Evolutionary conservation across 495 filamentous ascomycete species (phyloP), one percentile per base, ranked within the genome.

Genomic region (Penicillium psychrofluorescens): DNA sequence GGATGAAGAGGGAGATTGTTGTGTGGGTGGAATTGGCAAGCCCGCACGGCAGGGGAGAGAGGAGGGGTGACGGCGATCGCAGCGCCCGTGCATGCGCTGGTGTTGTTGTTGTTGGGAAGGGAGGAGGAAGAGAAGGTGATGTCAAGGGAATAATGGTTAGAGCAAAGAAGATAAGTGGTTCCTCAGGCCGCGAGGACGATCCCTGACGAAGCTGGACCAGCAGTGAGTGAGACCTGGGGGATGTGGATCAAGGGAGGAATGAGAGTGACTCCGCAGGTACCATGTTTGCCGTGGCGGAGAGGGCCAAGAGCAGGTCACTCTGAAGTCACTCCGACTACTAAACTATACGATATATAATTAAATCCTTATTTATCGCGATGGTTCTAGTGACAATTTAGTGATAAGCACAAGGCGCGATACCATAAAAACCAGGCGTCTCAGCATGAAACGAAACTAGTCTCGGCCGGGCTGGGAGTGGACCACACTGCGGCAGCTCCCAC

Each of bases 361-460:
- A 12, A 34, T 34, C 3, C 9, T 12, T 34, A 6, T 12, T 12
- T 6, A 10, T 34, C 32, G 9, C 3, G 0, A 34, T 12, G 6
- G 10, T 34, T 2, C 9, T 34, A 34, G 9, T 34, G 3, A 3
- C 32, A 2, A 3, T 34, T 34, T 22, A 22, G 22, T 22, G n/a
- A 22, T 3, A 3, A 22, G 22, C 22, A 22, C 22, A 4, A 22
- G 22, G 22, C 22, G 22, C 3, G 22, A 22, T 22, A 22, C 4
- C 22, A 22, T 22, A 22, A 46, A 30, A 46, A 36, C 10, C 33
- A 14, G 36, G 49, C 40, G 56, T 59, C 50, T 56, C 50, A 59
- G 44, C 41, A 33, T 56, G 53, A 59, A 59, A 56, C 53, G 36
- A 31, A 22, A 40, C 53, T 59, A 57, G 38, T 4, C 53, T 43